These are phyloP conservation scores for Leccinum arenicola DNA, from an alignment of 768 basidiomycete genomes.

Conservation along the genomic window DNA sequence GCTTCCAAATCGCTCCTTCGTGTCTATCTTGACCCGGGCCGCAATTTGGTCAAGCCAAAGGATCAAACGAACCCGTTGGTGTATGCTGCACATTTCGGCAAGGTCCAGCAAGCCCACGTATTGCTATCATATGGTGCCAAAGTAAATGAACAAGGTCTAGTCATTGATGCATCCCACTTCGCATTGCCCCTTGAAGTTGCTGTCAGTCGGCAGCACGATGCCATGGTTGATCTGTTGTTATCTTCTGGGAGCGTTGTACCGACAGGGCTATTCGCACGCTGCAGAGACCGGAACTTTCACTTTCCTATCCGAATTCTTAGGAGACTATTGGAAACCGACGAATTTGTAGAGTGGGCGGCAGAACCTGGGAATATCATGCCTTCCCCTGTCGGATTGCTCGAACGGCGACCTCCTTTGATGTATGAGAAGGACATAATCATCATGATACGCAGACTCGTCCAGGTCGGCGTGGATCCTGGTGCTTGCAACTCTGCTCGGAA, in stretches of 20 bases:
- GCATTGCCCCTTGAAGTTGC: constrained; percentile 9
- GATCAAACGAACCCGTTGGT: constrained; percentile 9
- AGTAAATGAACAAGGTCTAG: constrained; percentile 6
- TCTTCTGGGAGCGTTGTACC: constrained; percentile 5
- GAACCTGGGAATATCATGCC: neutral
- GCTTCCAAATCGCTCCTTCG: constrained; percentile 3
- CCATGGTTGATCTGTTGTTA: constrained; percentile 2
- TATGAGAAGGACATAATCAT: constrained; percentile 7
- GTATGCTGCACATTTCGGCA: constrained; percentile 12
- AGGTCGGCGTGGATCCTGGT: neutral
- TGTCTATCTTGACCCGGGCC: neutral
- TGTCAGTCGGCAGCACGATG: constrained; percentile 2
- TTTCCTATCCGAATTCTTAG: constrained; percentile 3
- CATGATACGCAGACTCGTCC: constrained; percentile 8
- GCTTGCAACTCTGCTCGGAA: neutral
- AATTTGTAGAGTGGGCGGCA: constrained; percentile 11
- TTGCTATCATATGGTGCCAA: constrained; percentile 1
- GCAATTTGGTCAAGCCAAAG: neutral
- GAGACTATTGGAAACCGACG: constrained; percentile 6
- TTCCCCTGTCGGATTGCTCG: constrained; percentile 1
- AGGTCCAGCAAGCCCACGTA: neutral
- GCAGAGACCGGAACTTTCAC: neutral
- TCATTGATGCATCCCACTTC: neutral
- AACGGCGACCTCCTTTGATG: neutral
- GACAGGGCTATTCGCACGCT: neutral